Base-by-base conservation (phyloP, 768 basidiomycete species). In the Macrolepiota fuliginosa region DNA sequence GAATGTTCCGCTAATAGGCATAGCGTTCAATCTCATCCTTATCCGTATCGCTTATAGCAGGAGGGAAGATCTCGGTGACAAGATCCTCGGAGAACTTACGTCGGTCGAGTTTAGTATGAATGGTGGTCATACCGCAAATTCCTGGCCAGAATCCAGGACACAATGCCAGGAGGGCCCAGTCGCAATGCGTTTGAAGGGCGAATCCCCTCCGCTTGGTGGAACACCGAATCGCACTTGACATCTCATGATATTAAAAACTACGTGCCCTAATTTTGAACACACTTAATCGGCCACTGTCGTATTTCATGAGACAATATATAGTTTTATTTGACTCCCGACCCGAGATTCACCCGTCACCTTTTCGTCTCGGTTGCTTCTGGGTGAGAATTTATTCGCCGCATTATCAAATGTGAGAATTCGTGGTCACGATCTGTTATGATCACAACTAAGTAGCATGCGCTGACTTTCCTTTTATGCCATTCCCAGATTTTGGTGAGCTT, bases 1-100 rank as follows among this genome's bases (percentile, higher is more conserved):
- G 57, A 58, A 58, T 17, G 57, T 58, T 15, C 57, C 57, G 12
- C 24, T 58, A 2, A 58, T 58, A 25, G 49, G 57, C 6, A 58
- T 58, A 15, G 57, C 57, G 7, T 58, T 58, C 46, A 58, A 58
- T 22, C 57, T 58, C 9, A 58, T 58, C 29, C 57, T 58, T 17
- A 58, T 58, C 32, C 57, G 57, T 27, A 47, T 36, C 25, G 57
- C 57, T 25, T 47, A 39, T 12, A 51, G 47, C 9, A 51, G 57
- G 36, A 27, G 50, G n/a, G 46, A 58, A 50, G 35, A 25, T 9
- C 24, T 50, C 24, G 35, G 10, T 5, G 47, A 58, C 19, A 58
- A 39, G 24, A 13, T 17, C 15, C 15, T 11, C 4, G 47, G 47
- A 27, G 57, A 25, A 22, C 17, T 58, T 12, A 50, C 57, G 6